Conservation (phyloP, 805 yeast species). For the Clavispora asparagi region DNA sequence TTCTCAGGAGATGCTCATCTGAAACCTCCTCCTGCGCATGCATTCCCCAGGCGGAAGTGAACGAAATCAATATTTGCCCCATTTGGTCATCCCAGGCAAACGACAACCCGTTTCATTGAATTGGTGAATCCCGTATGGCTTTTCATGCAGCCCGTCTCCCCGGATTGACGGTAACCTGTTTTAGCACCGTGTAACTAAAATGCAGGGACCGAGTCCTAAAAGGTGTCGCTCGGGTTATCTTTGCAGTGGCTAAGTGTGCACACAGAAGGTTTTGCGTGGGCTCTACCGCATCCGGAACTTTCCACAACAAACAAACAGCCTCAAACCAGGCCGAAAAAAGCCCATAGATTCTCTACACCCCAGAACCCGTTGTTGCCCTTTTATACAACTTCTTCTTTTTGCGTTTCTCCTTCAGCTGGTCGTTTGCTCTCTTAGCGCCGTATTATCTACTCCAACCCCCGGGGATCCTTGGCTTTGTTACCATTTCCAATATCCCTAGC, state of each 20-base stretch:
- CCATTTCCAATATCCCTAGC: not conserved
- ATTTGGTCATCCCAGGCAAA: no score
- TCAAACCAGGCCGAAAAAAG: not conserved
- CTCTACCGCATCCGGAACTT: not conserved
- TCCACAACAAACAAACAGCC: slow-evolving; percentile 1
- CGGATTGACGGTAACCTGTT: not conserved
- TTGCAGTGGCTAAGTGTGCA: not conserved
- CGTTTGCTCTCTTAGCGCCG: not conserved
- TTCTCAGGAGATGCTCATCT: not conserved
- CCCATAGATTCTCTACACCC: not conserved
- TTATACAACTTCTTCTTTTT: not conserved
- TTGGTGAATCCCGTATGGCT: no score
- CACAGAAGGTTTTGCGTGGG: not conserved
- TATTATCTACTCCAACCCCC: not conserved
- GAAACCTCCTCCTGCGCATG: not conserved
- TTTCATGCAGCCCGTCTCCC: not conserved
- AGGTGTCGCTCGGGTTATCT: not conserved
- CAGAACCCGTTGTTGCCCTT: not conserved
- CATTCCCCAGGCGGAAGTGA: not conserved
- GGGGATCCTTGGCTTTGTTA: not conserved
- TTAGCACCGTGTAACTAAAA: not conserved
- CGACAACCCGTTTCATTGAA: no score
- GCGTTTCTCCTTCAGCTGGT: not conserved
- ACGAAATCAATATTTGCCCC: no score
- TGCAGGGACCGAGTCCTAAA: not conserved